Base-by-base conservation (phyloP, 805 yeast species). In the Zygosaccharomyces pseudorouxii region DNA sequence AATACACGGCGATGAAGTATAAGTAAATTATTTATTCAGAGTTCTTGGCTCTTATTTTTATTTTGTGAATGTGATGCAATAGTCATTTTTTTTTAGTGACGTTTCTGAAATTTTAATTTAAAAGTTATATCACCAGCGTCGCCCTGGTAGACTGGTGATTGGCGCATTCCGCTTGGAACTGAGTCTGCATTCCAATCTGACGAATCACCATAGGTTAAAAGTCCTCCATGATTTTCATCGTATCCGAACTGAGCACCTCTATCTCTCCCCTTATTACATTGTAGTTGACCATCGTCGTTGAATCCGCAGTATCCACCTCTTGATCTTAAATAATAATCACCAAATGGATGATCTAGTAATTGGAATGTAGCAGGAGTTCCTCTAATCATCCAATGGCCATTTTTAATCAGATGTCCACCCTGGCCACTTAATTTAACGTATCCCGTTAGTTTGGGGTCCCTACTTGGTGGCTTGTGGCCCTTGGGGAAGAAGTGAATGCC, bases 351-450 rank as follows among this genome's bases (percentile, higher is more conserved):
- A 46, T 80, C 75, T 28, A 67, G 59, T 22, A 86, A 57, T 22
- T 74, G 74, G 68, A 75, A 90, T 4, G 84, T 80, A 4, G 97
- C 98, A 67, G 97, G 92, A 0, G 93, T 80, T 1, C 97, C 97
- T 36, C 70, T 64, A 4, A 76, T 63, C 68, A 84, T 87, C 93
- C 95, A 90, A 55, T 80, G 77, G 3, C 99, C 99, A 59, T 80
- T 86, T 51, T 86, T 79, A 59, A 90, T 92, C 50, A 92, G 60
- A 57, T 65, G 72, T 1, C 88, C 89, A 18, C 61, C 58, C 29
- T 63, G 59, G 14, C 73, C 76, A 20, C 68, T 65, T 20, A 58
- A 27, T 42, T 62, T 56, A n/a, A 67, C 46, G 12, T 57, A 48
- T 10, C 67, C 69, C 36, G 69, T 58, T 20, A 58, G 49, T 7